phyloP scores from a whole-genome alignment of 768 basidiomycete genomes.

The Cantharellus anzutake region DNA sequence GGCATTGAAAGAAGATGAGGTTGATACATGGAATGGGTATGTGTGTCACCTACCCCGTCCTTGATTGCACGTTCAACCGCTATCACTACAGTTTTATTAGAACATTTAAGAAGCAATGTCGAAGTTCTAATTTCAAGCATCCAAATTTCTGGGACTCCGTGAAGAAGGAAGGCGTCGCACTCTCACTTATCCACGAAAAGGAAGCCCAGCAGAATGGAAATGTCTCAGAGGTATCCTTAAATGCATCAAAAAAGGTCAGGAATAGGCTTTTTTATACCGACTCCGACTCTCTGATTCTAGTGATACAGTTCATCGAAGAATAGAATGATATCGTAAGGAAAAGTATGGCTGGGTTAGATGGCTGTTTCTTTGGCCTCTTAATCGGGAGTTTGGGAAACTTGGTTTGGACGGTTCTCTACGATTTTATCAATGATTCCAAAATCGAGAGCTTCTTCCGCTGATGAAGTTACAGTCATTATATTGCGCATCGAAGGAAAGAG shows the following conservation, averaged over 20 bases:
- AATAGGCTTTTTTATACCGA: neutral
- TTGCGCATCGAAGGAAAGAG: constrained; percentile 1
- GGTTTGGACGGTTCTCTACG: constrained; percentile 29
- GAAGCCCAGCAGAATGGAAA: constrained; percentile 47
- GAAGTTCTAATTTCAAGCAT: constrained; percentile 33
- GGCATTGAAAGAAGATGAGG: constrained; percentile 66
- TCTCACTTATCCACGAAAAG: constrained; percentile 40
- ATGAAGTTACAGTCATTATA: constrained; percentile 11
- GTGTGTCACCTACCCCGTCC: constrained; percentile 11
- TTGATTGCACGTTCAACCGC: neutral
- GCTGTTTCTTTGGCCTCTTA: neutral
- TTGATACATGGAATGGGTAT: constrained; percentile 64
- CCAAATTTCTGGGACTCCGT: constrained; percentile 46
- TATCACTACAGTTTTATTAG: constrained; percentile 33
- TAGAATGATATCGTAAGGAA: neutral
- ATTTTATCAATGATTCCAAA: constrained; percentile 93
- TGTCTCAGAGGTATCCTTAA: constrained; percentile 35
- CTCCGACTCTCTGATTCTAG: neutral
- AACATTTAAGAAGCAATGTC: constrained; percentile 37
- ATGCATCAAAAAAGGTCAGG: constrained; percentile 31
- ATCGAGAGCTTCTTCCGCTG: constrained; percentile 68
- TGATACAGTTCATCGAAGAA: constrained; percentile 1
- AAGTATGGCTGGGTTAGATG: neutral
- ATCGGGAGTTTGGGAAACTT: too few relatives aligned
- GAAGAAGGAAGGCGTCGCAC: constrained; percentile 22